These are phyloP conservation scores for Solanum pennellii DNA, from an alignment of 257 asterid species.

Conservation along the genomic window DNA sequence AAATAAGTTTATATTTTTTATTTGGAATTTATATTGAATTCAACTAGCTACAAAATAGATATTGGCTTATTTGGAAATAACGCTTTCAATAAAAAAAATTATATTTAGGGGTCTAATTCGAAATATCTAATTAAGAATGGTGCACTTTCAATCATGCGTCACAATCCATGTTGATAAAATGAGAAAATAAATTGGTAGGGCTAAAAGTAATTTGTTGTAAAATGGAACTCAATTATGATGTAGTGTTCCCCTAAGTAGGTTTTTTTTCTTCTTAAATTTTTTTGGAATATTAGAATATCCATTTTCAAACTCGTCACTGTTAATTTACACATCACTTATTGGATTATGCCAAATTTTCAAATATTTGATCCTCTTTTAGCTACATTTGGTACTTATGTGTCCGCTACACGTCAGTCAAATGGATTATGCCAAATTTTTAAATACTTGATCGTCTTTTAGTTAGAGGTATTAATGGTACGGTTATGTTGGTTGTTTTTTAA, in stretches of 20 bases:
- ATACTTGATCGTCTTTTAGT: too few relatives aligned
- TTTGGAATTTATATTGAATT: rapidly evolving
- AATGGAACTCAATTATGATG: not conserved
- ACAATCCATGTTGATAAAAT: too few relatives aligned
- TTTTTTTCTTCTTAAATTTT: not conserved
- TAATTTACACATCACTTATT: not conserved
- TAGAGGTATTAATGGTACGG: not conserved
- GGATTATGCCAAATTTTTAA: not conserved
- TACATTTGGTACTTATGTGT: not conserved
- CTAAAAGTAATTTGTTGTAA: not conserved
- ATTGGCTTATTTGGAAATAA: rapidly evolving
- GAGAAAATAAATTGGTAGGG: not conserved
- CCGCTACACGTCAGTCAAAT: not conserved
- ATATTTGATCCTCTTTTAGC: not conserved
- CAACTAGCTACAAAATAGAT: rapidly evolving
- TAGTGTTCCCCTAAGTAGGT: not conserved
- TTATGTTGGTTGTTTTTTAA: too few relatives aligned
- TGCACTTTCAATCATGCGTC: too few relatives aligned
- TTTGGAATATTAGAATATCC: not conserved
- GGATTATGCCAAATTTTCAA: not conserved
- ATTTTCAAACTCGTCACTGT: not conserved
- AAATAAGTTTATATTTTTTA: too few relatives aligned
- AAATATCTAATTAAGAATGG: rapidly evolving
- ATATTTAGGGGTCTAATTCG: rapidly evolving
- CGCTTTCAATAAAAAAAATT: too few relatives aligned